A percentile compares a stretch with the other conserved stretches of the same genome.
These are phyloP conservation scores for Scedosporium apiospermum DNA, from an alignment of 2,329 filamentous ascomycete species.

Conservation along the genomic window DNA sequence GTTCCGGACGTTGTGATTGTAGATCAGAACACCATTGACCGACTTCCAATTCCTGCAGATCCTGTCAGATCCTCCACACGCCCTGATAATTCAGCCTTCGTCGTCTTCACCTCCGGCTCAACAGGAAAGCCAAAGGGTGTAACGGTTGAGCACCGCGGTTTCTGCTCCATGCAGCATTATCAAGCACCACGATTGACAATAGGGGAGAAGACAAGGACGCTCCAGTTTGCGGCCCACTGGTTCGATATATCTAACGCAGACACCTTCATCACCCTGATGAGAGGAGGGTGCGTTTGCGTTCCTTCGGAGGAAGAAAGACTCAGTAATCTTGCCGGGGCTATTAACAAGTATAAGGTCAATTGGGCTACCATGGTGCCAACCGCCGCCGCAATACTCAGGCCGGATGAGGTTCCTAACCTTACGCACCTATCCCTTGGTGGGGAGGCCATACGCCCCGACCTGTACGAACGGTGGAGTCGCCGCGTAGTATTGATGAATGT, in stretches of 20 bases:
- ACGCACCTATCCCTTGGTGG: constrained; percentile 4
- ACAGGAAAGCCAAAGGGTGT: constrained; percentile 42
- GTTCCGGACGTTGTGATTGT: neutral
- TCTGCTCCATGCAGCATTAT: neutral
- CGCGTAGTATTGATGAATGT: too few relatives aligned
- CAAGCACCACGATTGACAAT: neutral
- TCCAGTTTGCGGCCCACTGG: constrained; percentile 12
- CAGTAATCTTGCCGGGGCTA: constrained; percentile 10
- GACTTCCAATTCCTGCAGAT: neutral
- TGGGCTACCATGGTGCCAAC: constrained; percentile 7
- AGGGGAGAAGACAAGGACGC: neutral
- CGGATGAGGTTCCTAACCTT: constrained; percentile 7
- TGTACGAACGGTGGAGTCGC: neutral
- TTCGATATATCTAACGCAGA: constrained; percentile 10
- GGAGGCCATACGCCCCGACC: neutral
- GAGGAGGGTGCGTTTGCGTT: constrained; percentile 16
- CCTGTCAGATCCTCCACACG: neutral
- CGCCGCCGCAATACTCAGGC: constrained; percentile 4
- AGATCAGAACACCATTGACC: neutral
- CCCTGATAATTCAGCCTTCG: constrained; percentile 14
- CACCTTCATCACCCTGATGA: constrained; percentile 11
- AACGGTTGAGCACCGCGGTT: constrained; percentile 15
- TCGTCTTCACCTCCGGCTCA: constrained; percentile 44
- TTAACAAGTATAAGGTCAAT: constrained; percentile 12
- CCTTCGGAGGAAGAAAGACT: constrained; percentile 11